Conservation (phyloP, 2,329 filamentous ascomycete genomes). For the Calonectria pteridis region DNA sequence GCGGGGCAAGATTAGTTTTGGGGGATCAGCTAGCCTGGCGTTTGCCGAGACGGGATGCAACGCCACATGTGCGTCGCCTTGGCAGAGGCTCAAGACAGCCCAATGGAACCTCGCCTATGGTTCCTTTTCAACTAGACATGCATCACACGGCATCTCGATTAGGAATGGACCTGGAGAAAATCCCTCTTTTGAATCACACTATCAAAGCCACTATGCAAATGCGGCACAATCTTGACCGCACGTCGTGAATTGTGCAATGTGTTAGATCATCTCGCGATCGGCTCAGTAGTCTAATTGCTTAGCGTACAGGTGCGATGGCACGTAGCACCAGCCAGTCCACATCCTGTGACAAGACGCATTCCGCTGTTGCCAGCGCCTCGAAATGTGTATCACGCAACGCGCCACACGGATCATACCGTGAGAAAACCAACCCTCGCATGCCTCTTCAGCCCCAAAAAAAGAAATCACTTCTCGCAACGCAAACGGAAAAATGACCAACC, state of each 20-base stretch:
- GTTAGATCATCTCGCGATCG: neutral
- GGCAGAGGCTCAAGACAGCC: neutral
- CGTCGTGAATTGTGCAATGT: neutral
- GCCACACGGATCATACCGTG: neutral
- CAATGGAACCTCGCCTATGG: neutral
- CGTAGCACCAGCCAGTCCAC: neutral
- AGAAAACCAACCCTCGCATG: neutral
- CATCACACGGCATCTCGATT: neutral
- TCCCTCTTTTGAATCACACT: neutral
- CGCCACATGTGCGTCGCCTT: neutral
- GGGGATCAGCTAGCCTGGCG: neutral
- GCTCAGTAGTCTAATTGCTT: neutral
- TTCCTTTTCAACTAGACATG: neutral
- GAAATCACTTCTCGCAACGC: neutral
- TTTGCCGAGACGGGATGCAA: neutral
- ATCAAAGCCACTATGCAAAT: neutral
- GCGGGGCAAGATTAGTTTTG: neutral
- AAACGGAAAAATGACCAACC: neutral
- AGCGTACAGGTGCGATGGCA: neutral
- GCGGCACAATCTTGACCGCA: neutral
- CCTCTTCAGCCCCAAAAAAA: neutral
- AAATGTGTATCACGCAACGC: neutral
- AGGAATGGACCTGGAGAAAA: neutral
- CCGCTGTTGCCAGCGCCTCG: neutral
- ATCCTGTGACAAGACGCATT: neutral